Conservation (phyloP, 2,329 filamentous ascomycete species). For the Colletotrichum ledebouriae region DNA sequence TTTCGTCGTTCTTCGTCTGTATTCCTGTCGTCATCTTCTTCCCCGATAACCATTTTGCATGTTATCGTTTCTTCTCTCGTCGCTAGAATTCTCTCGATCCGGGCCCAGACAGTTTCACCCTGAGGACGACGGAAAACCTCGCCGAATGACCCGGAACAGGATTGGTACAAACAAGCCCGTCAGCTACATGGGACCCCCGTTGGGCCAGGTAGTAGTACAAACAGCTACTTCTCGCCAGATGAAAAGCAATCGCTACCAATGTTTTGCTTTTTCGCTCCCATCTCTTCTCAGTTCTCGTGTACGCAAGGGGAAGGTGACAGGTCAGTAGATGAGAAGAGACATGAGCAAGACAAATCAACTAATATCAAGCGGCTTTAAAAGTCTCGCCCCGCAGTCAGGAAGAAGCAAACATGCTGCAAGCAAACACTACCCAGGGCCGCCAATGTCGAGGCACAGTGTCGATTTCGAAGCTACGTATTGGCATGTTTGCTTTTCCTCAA, state of each 20-base stretch:
- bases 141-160: slow-evolving; percentile 27
- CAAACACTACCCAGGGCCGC: slow-evolving; percentile 1
- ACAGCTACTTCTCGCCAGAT: slow-evolving; percentile 15
- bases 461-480: slow-evolving; percentile 25
- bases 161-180: slow-evolving; percentile 5
- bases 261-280: slow-evolving; percentile 27
- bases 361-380: slow-evolving; percentile 27
- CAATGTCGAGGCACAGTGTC: slow-evolving; percentile 19
- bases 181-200: slow-evolving; percentile 3
- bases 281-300: slow-evolving; percentile 31
- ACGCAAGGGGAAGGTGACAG: slow-evolving; percentile 32
- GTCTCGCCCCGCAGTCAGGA: slow-evolving; percentile 3
- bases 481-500: slow-evolving; percentile 21
- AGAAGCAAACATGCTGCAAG: slow-evolving; percentile 36
- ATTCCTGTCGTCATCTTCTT: slow-evolving; percentile 3
- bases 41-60: background rate
- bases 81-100: slow-evolving; percentile 3
- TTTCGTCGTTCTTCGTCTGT: background rate
- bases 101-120: slow-evolving; percentile 26
- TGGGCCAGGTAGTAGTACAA: slow-evolving; percentile 31
- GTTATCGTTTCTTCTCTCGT: slow-evolving; percentile 26
- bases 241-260: slow-evolving; percentile 2
- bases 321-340: slow-evolving; percentile 32
- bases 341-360: slow-evolving; percentile 29
- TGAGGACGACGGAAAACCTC: slow-evolving; percentile 24